These are phyloP conservation scores for Castanospermum australe DNA, from an alignment of 306 rosid genomes.

Conservation along the genomic window DNA sequence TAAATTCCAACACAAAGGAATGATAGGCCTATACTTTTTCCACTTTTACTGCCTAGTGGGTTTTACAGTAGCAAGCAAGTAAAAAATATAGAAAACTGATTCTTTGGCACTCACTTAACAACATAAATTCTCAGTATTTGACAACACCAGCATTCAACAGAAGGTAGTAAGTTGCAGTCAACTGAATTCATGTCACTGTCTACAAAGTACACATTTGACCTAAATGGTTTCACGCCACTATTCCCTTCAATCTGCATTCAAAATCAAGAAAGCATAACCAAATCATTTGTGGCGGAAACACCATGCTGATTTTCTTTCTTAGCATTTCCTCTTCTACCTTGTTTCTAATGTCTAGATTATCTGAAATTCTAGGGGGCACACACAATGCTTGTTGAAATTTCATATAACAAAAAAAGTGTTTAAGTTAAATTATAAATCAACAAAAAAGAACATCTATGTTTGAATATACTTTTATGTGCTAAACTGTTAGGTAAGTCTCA, in stretches of 20 bases:
- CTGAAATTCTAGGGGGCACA: too few species aligned
- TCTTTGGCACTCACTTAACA: not conserved
- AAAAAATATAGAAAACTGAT: not conserved
- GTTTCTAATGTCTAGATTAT: not conserved
- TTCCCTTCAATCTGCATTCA: not conserved
- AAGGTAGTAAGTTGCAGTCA: not conserved
- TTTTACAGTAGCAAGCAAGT: not conserved
- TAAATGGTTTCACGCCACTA: not conserved
- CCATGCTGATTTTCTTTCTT: not conserved
- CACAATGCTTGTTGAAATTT: too few species aligned
- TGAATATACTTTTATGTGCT: too few species aligned
- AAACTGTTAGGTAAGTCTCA: too few species aligned
- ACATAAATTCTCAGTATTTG: constrained; percentile 7
- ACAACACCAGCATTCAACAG: not conserved
- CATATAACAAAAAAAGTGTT: too few species aligned
- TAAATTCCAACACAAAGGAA: not conserved
- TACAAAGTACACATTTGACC: too few species aligned
- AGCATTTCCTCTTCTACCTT: not conserved
- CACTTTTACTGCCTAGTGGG: not conserved
- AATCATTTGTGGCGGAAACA: not conserved
- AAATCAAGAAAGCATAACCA: not conserved
- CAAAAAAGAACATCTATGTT: too few species aligned
- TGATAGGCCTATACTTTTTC: not conserved
- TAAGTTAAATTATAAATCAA: too few species aligned
- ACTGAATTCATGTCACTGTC: not conserved